Conservation (phyloP, 2,329 filamentous ascomycete genomes). For the Hymenoscyphus occultus region DNA sequence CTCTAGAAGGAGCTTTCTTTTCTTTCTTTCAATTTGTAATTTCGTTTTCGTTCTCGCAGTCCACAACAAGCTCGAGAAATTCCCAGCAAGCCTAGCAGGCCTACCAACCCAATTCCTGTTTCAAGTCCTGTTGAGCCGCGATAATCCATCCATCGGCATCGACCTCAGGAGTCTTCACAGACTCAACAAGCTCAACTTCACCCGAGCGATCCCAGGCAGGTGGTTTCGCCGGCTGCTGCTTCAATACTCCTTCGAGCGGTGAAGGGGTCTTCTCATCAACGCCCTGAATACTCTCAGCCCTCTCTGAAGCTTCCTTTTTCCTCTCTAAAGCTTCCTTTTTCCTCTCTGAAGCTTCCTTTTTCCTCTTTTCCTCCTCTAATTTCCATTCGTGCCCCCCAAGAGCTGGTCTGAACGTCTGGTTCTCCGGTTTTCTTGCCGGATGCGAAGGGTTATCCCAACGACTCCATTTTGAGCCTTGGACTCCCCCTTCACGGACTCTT, state of each 20-base stretch:
- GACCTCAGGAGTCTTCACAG: neutral
- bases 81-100: neutral
- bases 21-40: neutral
- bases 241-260: no score
- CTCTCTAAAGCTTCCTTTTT: no score
- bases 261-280: neutral
- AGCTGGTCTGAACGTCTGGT: neutral
- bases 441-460: constrained; percentile 3
- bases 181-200: neutral
- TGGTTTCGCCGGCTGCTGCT: neutral
- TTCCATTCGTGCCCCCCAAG: neutral
- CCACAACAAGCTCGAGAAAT: neutral
- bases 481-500: neutral
- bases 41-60: no score
- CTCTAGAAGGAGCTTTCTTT: neutral
- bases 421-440: neutral
- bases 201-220: neutral
- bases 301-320: neutral
- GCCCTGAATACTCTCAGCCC: neutral
- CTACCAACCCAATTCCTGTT: neutral
- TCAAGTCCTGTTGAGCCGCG: neutral
- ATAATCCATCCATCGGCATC: neutral
- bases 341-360: neutral
- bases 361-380: neutral
- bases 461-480: neutral